Evolutionary conservation across 2,329 filamentous ascomycete species (phyloP), one percentile per base, ranked within the genome.

Genomic region (Paecilomyces sp.): DNA sequence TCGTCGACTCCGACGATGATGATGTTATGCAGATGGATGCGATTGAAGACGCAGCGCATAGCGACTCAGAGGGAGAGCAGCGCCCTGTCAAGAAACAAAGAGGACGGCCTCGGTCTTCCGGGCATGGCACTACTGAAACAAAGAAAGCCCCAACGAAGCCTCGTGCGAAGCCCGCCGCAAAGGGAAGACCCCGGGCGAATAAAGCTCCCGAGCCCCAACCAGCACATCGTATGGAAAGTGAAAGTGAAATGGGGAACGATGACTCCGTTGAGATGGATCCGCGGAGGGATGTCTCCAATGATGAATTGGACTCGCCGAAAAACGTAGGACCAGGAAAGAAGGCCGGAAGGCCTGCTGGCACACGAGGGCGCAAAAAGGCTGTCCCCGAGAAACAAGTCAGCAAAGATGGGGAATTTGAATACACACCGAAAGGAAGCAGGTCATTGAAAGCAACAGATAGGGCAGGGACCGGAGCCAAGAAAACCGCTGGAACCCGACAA

Each of bases 1-100:
- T 82, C 24, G 66, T 81, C 9, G 79, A 78, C 55, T 80, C 79
- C 13, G 80, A 83, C 47, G 72, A 73, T 62, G 76, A 79, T 36
- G 75, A 78, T 57, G 63, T 73, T 7, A 68, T 70, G 60, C 67
- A 72, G 62, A 62, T 72, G n/a, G 66, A 68, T 58, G 67, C 67
- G 53, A 61, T 53, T 41, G 70, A 71, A 57, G 67, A 69, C 59
- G 70, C 69, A 28, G 54, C 56, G 18, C 65, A 66, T 34, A 59
- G 64, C 5, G 66, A 70, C 47, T 58, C 66, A 52, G 62, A 67
- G 58, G 64, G 72, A 61, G 68, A 68, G 62, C 68, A 76, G 65
- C 72, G 68, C 59, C 70, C 76, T 24, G 63, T 72, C 57, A 74
- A 77, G 67, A 74, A 69, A 64, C 56, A 64, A 51, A 65, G 76